A percentile compares a stretch with the other conserved stretches of the same genome.
These are phyloP conservation scores for Inga oerstediana DNA, from an alignment of 306 rosid genomes.

Conservation along the genomic window DNA sequence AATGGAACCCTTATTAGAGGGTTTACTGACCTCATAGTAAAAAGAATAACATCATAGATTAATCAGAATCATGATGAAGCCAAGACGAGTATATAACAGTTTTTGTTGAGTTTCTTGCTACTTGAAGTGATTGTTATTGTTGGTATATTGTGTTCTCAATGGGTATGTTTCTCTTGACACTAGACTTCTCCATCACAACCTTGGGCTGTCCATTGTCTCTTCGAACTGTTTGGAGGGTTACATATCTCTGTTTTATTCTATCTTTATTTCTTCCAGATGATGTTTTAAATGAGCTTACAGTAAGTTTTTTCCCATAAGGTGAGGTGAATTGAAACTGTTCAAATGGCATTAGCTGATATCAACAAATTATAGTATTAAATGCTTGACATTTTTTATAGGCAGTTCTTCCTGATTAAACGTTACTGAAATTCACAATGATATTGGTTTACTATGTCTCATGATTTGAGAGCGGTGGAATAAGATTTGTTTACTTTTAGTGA, in stretches of 20 bases:
- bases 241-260: background rate
- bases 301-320: background rate
- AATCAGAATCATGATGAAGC: background rate
- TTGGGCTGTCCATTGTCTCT: background rate
- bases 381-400: background rate
- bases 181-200: background rate
- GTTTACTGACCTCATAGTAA: background rate
- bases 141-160: background rate
- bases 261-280: background rate
- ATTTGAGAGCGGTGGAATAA: conserved; percentile 70
- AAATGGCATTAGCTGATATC: background rate
- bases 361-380: background rate
- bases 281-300: background rate
- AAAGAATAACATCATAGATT: background rate
- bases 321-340: background rate
- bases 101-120: background rate
- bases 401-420: conserved; percentile 12
- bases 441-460: conserved; percentile 21
- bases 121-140: conserved; percentile 17
- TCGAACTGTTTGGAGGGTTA: background rate
- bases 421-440: conserved; percentile 19
- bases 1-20: conserved; percentile 1
- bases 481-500: conserved; percentile 89
- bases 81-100: background rate
- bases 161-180: background rate